phyloP scores from a whole-genome alignment of 1,139 yeast genomes.

The Debaryomyces sp. region DNA sequence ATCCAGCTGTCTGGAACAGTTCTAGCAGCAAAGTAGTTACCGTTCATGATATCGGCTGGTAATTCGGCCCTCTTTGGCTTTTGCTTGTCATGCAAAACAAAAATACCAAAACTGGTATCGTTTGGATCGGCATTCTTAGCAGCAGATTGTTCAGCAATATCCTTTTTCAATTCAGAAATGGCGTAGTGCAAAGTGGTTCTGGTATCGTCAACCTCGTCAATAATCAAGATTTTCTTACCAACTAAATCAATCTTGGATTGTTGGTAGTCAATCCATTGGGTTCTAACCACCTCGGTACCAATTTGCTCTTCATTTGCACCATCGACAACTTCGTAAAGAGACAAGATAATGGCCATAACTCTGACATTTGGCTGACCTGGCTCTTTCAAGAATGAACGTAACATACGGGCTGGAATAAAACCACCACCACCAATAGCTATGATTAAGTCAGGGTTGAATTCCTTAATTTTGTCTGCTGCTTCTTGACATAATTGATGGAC shows the following conservation, averaged over 20 bases:
- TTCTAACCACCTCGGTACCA: slow-evolving; percentile 87
- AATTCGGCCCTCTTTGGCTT: slow-evolving; percentile 85
- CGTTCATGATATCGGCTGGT: slow-evolving; percentile 65
- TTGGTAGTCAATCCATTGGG: slow-evolving; percentile 93
- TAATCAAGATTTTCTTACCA: slow-evolving; percentile 80
- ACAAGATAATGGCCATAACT: slow-evolving; percentile 90
- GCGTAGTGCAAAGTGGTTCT: slow-evolving; percentile 95
- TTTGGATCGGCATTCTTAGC: slow-evolving; percentile 51
- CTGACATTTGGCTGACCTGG: slow-evolving; percentile 88
- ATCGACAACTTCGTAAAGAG: slow-evolving; percentile 82
- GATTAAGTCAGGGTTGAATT: slow-evolving; percentile 79
- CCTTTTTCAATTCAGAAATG: slow-evolving; percentile 82
- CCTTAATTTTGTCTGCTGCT: slow-evolving; percentile 70
- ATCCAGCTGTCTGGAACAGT: slow-evolving; percentile 93
- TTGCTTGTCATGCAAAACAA: slow-evolving; percentile 90
- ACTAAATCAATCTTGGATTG: slow-evolving; percentile 66
- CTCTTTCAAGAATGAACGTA: slow-evolving; percentile 85
- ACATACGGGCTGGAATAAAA: slow-evolving; percentile 92
- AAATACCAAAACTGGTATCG: slow-evolving; percentile 79
- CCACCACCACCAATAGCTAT: slow-evolving; percentile 96
- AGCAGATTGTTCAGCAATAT: slow-evolving; percentile 61
- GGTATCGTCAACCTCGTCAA: slow-evolving; percentile 95
- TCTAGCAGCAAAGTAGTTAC: slow-evolving; percentile 88
- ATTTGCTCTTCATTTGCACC: slow-evolving; percentile 62
- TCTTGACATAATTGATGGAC: slow-evolving; percentile 92